Evolutionary conservation across 441 rosid species (phyloP), one percentile per base, ranked within the genome.

Genomic region (Populus trichocarpa): DNA sequence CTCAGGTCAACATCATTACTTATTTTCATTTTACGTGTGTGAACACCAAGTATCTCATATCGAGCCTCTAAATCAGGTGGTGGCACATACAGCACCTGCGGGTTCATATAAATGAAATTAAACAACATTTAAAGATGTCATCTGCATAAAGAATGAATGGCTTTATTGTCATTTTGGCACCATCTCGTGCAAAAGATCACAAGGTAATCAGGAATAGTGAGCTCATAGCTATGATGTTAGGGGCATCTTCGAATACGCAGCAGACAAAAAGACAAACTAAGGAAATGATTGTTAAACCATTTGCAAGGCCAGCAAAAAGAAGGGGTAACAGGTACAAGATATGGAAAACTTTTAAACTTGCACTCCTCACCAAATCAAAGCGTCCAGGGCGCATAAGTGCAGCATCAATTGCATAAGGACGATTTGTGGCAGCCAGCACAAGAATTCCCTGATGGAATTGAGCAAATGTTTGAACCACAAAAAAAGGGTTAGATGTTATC

Each of bases 361-460:
- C 20, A 75, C 3, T 59, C 67, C 84, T 86, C 86, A 96, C 99
- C 72, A 91, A 82, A 88, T 94, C 98, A 71, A 96, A 90, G 63
- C 97, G 91, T 77, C 98, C 99, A 71, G 98, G 96, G 20, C 97
- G 94, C 96, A 96, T 86, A 22, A 96, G 94, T 59, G 97, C 99
- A 53, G 92, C 93, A 89, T 96, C 99, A 22, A 94, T 90, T 82
- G 97, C 96, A 77, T 85, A 84, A 0, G 98, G 95, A 10, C 96
- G 93, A 85, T 94, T 96, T 66, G 99, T 94, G 42, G 98, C 97
- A 71, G 96, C 99, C 84, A 96, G 80, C 71, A 96, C 91, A n/a
- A 96, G 97, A 80, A 94, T 90, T 40, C 98, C 96, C 98, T 96
- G 63, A 46, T 16, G 75, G 30, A 83, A 53, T 67, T 30, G 30